Conservation (phyloP, 2,329 filamentous ascomycete genomes). For the Claviceps pusilla region DNA sequence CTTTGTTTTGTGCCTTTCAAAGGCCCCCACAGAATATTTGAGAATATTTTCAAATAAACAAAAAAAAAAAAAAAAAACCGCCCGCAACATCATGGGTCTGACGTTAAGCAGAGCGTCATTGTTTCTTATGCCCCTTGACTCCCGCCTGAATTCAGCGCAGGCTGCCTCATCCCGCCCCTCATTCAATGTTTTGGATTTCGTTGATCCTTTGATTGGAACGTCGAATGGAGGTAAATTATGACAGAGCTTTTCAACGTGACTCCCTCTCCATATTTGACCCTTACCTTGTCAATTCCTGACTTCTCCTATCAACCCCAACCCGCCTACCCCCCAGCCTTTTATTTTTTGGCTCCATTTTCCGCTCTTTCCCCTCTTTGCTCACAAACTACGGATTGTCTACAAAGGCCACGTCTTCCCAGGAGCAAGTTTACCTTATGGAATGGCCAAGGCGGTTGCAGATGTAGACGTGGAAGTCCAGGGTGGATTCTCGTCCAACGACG, state of each 20-base stretch:
- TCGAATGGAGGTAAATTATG: conserved; percentile 11
- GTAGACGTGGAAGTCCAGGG: conserved; percentile 13
- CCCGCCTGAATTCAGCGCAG: background rate
- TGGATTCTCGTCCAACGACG: conserved; percentile 13
- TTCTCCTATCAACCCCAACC: background rate
- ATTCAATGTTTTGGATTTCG: conserved; percentile 10
- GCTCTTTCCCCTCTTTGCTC: background rate
- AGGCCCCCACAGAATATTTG: too few relatives aligned
- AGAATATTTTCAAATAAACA: too few relatives aligned
- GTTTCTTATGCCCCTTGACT: background rate
- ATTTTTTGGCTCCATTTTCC: background rate
- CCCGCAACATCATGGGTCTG: background rate
- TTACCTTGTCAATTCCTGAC: background rate
- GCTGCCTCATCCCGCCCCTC: background rate
- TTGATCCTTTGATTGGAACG: conserved; percentile 15
- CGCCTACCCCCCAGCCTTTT: too few relatives aligned
- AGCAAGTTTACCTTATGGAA: conserved; percentile 15
- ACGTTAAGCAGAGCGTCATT: background rate
- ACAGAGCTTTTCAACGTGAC: background rate
- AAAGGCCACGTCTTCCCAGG: conserved; percentile 16
- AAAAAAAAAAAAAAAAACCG: too few relatives aligned
- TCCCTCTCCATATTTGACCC: background rate
- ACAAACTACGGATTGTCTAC: background rate
- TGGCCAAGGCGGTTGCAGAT: conserved; percentile 17
- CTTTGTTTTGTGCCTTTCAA: background rate